A percentile compares a stretch with the other conserved stretches of the same genome.
phyloP scores from a whole-genome alignment of 2,329 filamentous ascomycete genomes.

The Trichoderma koningiopsis region DNA sequence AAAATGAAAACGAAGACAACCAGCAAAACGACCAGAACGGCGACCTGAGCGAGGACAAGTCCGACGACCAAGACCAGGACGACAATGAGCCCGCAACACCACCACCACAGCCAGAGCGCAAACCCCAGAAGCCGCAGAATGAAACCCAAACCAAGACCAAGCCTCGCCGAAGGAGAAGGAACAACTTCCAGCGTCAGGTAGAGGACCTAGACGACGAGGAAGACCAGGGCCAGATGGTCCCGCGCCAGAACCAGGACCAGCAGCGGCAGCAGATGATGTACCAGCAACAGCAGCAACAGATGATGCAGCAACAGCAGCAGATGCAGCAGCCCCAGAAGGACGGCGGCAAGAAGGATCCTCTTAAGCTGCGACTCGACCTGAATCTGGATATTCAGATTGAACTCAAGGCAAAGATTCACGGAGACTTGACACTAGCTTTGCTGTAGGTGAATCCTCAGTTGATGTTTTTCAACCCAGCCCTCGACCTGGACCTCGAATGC shows the following conservation, averaged over 20 bases:
- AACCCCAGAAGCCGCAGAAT: neutral
- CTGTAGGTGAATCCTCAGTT: conserved; percentile 52
- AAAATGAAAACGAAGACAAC: conserved; percentile 23
- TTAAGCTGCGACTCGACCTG: conserved; percentile 68
- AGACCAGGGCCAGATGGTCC: conserved; percentile 31
- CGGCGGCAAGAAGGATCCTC: conserved; percentile 53
- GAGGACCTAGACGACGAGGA: conserved; percentile 4
- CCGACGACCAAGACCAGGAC: conserved; percentile 15
- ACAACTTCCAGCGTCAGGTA: conserved; percentile 14
- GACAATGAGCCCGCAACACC: conserved; percentile 17
- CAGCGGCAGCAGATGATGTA: conserved; percentile 31
- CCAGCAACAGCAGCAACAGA: conserved; percentile 33
- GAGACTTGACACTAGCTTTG: conserved; percentile 72
- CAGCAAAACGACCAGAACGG: neutral
- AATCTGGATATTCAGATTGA: conserved; percentile 81
- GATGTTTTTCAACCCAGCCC: neutral
- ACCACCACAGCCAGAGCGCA: conserved; percentile 14
- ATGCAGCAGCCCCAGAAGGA: conserved; percentile 29
- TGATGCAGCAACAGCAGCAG: conserved; percentile 29
- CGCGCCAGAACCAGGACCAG: conserved; percentile 34
- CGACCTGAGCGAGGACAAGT: conserved; percentile 20
- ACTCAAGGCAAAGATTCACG: conserved; percentile 76
- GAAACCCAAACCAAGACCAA: conserved; percentile 5
- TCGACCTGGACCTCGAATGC: neutral
- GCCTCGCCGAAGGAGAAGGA: conserved; percentile 29